phyloP scores from a whole-genome alignment of 208 protist genomes.

The Wallacemonas collosoma region DNA sequence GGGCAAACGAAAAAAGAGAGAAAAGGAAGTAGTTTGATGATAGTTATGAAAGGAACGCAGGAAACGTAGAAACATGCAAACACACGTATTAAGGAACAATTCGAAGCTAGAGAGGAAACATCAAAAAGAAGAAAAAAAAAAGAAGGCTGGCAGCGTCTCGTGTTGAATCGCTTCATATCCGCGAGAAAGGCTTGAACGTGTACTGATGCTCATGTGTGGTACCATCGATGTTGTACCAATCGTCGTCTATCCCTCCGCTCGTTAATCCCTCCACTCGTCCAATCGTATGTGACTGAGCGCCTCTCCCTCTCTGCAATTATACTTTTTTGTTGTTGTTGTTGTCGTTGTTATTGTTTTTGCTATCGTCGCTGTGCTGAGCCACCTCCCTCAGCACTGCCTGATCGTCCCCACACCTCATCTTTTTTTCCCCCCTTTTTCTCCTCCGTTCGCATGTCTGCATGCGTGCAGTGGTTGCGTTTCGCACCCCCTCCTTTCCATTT shows the following conservation, averaged over 20 bases:
- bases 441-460: too few relatives aligned
- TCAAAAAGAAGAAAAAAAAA: conserved; percentile 20
- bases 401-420: too few relatives aligned
- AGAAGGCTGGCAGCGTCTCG: conserved; percentile 5
- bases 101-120: conserved; percentile 11
- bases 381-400: too few relatives aligned
- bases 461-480: too few relatives aligned
- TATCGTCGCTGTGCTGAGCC: too few relatives aligned
- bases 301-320: too few relatives aligned
- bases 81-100: conserved; percentile 17
- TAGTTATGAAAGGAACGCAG: conserved; percentile 9
- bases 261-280: background rate
- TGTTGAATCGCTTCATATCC: conserved; percentile 37
- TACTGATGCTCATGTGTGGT: conserved; percentile 5
- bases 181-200: conserved; percentile 21
- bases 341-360: too few relatives aligned
- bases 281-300: too few relatives aligned
- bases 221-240: background rate
- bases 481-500: too few relatives aligned
- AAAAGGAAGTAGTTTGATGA: conserved; percentile 21
- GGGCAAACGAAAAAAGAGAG: conserved; percentile 14
- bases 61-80: conserved; percentile 18
- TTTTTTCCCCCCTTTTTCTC: too few relatives aligned
- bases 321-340: too few relatives aligned
- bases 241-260: background rate